Conservation (phyloP, 441 rosid genomes). For the Breynia disticha region DNA sequence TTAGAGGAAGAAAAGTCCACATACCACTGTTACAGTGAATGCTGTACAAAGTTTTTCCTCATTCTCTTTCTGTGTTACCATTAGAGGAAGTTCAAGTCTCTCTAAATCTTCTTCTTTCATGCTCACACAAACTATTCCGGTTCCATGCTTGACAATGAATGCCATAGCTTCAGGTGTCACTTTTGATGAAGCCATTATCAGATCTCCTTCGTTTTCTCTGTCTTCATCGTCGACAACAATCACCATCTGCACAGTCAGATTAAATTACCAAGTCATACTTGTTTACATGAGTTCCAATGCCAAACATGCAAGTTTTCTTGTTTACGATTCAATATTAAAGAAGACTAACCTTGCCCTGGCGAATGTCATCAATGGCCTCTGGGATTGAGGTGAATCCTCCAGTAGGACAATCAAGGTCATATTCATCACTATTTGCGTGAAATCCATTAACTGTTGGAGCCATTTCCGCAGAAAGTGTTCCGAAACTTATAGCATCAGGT, state of each 20-base stretch:
- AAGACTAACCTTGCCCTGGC: slow-evolving; percentile 64
- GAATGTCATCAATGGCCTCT: slow-evolving; percentile 82
- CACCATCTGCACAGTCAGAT: slow-evolving; percentile 46
- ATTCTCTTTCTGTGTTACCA: slow-evolving; percentile 64
- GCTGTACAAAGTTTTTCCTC: slow-evolving; percentile 79
- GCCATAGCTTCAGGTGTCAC: slow-evolving; percentile 93
- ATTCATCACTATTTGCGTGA: slow-evolving; percentile 44
- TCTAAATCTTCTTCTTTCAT: slow-evolving; percentile 73
- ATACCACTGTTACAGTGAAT: slow-evolving; percentile 80
- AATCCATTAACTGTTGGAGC: slow-evolving; percentile 29
- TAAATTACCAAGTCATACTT: slow-evolving; percentile 7
- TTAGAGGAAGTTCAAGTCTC: slow-evolving; percentile 71
- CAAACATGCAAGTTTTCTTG: not conserved
- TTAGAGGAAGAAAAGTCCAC: slow-evolving; percentile 1
- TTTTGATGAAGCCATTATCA: slow-evolving; percentile 72
- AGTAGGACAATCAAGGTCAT: slow-evolving; percentile 65
- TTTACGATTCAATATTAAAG: slow-evolving; percentile 10
- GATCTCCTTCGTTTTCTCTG: slow-evolving; percentile 92
- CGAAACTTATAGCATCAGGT: slow-evolving; percentile 38
- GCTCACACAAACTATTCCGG: slow-evolving; percentile 87
- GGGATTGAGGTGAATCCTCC: slow-evolving; percentile 69
- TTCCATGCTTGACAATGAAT: slow-evolving; percentile 82
- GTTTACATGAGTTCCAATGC: not conserved
- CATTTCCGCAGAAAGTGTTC: slow-evolving; percentile 47
- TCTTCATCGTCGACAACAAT: slow-evolving; percentile 88